phyloP scores from a whole-genome alignment of 2,329 filamentous ascomycete genomes.

The Aspergillus felis region DNA sequence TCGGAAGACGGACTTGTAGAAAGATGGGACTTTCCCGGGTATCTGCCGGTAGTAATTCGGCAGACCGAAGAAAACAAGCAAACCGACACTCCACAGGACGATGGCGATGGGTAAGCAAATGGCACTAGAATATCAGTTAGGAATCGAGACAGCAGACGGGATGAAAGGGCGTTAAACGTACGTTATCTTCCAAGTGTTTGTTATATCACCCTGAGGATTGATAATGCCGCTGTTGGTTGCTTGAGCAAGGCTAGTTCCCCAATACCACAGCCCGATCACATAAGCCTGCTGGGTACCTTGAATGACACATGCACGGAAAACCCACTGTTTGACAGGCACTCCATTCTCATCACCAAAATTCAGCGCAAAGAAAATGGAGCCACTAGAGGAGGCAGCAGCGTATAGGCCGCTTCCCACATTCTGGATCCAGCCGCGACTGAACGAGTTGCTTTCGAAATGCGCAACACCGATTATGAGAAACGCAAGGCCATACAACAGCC shows the following conservation, averaged over 20 bases:
- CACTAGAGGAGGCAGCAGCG: constrained; percentile 59
- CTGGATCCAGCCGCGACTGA: constrained; percentile 52
- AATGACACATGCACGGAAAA: constrained; percentile 63
- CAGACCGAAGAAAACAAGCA: constrained; percentile 57
- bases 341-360: constrained; percentile 65
- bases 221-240: constrained; percentile 41
- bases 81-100: constrained; percentile 55
- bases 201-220: constrained; percentile 33
- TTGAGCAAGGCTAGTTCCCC: constrained; percentile 55
- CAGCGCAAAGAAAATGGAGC: constrained; percentile 62
- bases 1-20: constrained; percentile 59
- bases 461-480: constrained; percentile 62
- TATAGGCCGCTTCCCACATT: constrained; percentile 61
- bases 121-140: constrained; percentile 34
- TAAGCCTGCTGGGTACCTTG: constrained; percentile 66
- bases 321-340: constrained; percentile 60
- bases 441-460: constrained; percentile 47
- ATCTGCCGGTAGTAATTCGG: constrained; percentile 64
- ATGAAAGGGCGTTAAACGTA: constrained; percentile 15
- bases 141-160: background rate
- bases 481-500: constrained; percentile 59
- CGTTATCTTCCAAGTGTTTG: constrained; percentile 45
- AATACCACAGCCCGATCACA: constrained; percentile 63
- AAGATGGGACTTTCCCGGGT: constrained; percentile 61
- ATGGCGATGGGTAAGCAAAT: constrained; percentile 57